These are phyloP conservation scores for Candida rishiriensis DNA, from an alignment of 805 yeast genomes.

Conservation along the genomic window DNA sequence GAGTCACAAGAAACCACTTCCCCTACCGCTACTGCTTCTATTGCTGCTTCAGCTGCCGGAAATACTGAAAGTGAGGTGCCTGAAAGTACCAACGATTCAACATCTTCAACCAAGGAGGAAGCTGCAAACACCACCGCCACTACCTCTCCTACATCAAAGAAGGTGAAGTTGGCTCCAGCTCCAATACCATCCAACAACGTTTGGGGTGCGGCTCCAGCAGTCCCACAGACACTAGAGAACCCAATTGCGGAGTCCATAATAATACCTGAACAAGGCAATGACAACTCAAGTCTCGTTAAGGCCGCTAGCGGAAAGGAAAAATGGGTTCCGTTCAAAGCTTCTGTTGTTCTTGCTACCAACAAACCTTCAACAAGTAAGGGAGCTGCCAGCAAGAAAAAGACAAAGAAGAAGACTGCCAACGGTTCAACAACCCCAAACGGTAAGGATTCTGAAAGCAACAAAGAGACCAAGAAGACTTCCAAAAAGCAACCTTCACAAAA, in stretches of 20 bases:
- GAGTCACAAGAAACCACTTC: not conserved
- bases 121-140: not conserved
- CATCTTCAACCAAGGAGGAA: constrained; percentile 17
- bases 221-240: constrained; percentile 28
- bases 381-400: constrained; percentile 19
- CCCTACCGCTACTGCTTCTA: too few species aligned
- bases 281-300: constrained; percentile 15
- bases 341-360: constrained; percentile 38
- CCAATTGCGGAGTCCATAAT: constrained; percentile 35
- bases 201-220: constrained; percentile 43
- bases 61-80: too few species aligned
- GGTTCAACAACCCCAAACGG: constrained; percentile 3
- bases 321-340: constrained; percentile 67
- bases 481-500: constrained; percentile 2
- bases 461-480: constrained; percentile 1
- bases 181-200: constrained; percentile 59
- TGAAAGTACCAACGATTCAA: not conserved
- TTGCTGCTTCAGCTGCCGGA: too few species aligned
- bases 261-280: constrained; percentile 19
- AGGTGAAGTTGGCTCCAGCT: constrained; percentile 51
- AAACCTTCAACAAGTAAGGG: constrained; percentile 10
- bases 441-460: constrained; percentile 5
- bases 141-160: constrained; percentile 9
- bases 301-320: constrained; percentile 50
- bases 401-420: constrained; percentile 15